Evolutionary conservation across 2,329 filamentous ascomycete genomes (phyloP), one percentile per base, ranked within the genome.

Genomic region (Raffaelea arxii): DNA sequence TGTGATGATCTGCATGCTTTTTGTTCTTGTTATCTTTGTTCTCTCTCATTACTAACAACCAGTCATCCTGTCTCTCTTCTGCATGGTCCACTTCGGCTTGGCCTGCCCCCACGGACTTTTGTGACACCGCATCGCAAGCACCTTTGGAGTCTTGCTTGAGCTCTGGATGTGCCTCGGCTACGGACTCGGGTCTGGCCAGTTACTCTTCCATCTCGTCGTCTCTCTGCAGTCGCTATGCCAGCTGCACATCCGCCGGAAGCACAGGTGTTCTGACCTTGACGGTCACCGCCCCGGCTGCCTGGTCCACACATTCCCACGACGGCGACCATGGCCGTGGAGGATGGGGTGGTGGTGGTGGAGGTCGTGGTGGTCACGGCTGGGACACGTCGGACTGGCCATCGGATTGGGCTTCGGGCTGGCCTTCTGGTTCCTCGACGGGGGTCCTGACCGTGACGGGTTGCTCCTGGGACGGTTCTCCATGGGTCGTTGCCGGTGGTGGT

Each of bases 41-140:
- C 32, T 36, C 32, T 18, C 32, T 36, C 32, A 5, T 36, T 16
- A n/a, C 14, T 7, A 18, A 36, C 6, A 36, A 7, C 38, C 48
- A 70, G 68, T 60, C 68, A 58, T 60, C 61, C 46, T 71, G 68
- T 48, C 59, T 70, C 41, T 67, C 66, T 10, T 66, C 66, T 3
- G 58, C 55, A 43, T 70, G 60, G 56, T 44, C 55, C n/a, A 51
- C 58, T 27, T 51, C 58, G 37, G 54, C 57, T 16, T 63, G 59
- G 58, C 61, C 62, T 3, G 52, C 58, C 0, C 57, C 62, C 2
- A 59, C 59, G 6, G 53, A 52, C 12, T 63, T 61, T 52, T 65
- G 62, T 53, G 45, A 46, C 30, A 41, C 50, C 18, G 25, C 48
- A 21, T 44, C 51, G 9, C 53, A 51, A 18, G 49, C 58, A 19